Conservation (phyloP, 306 rosid species). For the Prinsepia uniflora region DNA sequence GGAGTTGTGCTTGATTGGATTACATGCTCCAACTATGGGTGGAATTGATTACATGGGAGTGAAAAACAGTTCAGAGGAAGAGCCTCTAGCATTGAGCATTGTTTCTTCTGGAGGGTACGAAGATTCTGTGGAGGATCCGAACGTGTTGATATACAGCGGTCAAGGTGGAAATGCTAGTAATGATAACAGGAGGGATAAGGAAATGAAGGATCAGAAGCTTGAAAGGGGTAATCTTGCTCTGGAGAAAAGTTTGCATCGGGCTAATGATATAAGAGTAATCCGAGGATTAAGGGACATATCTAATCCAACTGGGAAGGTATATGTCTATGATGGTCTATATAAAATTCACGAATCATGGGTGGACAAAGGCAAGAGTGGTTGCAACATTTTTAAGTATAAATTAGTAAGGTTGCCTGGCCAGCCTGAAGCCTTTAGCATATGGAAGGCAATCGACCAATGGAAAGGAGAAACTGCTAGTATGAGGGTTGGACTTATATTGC, state of each 20-base stretch:
- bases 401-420: slow-evolving; percentile 62
- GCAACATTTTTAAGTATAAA: slow-evolving; percentile 75
- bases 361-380: slow-evolving; percentile 75
- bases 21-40: slow-evolving; percentile 88
- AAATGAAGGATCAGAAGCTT: slow-evolving; percentile 81
- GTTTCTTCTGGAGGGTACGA: slow-evolving; percentile 94
- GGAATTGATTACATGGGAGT: slow-evolving; percentile 79
- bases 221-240: slow-evolving; percentile 97
- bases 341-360: slow-evolving; percentile 80
- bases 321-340: slow-evolving; percentile 90
- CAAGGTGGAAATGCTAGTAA: slow-evolving; percentile 67
- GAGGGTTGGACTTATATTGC: slow-evolving; percentile 72
- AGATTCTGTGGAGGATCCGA: slow-evolving; percentile 65
- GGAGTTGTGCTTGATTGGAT: slow-evolving; percentile 77
- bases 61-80: slow-evolving; percentile 64
- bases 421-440: slow-evolving; percentile 54
- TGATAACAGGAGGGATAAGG: slow-evolving; percentile 46
- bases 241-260: slow-evolving; percentile 72
- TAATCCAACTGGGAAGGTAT: slow-evolving; percentile 66
- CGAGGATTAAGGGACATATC: slow-evolving; percentile 61
- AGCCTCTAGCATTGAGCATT: slow-evolving; percentile 86
- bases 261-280: slow-evolving; percentile 75
- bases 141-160: slow-evolving; percentile 80
- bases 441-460: slow-evolving; percentile 85
- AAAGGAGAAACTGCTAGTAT: slow-evolving; percentile 46